phyloP scores from a whole-genome alignment of 2,329 filamentous ascomycete genomes.

The Verticillium nonalfalfae region DNA sequence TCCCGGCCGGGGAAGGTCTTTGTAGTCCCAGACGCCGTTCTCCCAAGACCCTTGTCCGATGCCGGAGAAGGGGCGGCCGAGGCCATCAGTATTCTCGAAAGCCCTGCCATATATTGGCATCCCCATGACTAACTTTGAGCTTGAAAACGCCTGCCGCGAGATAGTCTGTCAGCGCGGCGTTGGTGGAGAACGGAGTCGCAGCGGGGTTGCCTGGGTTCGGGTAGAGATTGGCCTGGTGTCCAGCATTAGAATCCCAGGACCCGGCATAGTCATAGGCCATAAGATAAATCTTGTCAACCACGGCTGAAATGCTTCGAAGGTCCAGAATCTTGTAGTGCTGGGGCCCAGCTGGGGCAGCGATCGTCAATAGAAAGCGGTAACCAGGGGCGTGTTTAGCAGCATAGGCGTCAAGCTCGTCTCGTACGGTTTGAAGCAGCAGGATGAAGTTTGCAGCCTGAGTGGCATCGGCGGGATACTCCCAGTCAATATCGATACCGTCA shows the following conservation, averaged over 20 bases:
- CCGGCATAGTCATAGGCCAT: slow-evolving; percentile 75
- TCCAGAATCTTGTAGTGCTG: slow-evolving; percentile 40
- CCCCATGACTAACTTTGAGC: slow-evolving; percentile 66
- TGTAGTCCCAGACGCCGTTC: slow-evolving; percentile 74
- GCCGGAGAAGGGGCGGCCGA: slow-evolving; percentile 57
- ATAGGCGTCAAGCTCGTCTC: slow-evolving; percentile 41
- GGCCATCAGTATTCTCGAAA: slow-evolving; percentile 55
- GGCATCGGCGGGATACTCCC: slow-evolving; percentile 27
- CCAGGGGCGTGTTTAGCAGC: slow-evolving; percentile 32
- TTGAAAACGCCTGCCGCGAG: slow-evolving; percentile 52
- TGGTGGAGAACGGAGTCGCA: slow-evolving; percentile 64
- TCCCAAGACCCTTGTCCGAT: slow-evolving; percentile 67
- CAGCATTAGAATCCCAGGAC: slow-evolving; percentile 56
- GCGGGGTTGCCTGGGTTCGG: slow-evolving; percentile 42
- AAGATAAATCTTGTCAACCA: slow-evolving; percentile 51
- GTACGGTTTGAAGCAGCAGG: slow-evolving; percentile 35
- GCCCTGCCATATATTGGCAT: slow-evolving; percentile 76
- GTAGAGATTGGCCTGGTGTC: slow-evolving; percentile 69
- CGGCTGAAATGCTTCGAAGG: slow-evolving; percentile 25
- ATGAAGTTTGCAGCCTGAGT: slow-evolving; percentile 37
- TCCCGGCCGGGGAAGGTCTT: slow-evolving; percentile 59
- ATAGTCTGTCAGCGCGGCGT: slow-evolving; percentile 61
- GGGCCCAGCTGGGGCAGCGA: slow-evolving; percentile 44
- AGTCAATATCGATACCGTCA: slow-evolving; percentile 39
- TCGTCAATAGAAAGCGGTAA: slow-evolving; percentile 48